Evolutionary conservation across 306 rosid species (phyloP), one percentile per base, ranked within the genome.

Genomic region (Carpinus fangiana): DNA sequence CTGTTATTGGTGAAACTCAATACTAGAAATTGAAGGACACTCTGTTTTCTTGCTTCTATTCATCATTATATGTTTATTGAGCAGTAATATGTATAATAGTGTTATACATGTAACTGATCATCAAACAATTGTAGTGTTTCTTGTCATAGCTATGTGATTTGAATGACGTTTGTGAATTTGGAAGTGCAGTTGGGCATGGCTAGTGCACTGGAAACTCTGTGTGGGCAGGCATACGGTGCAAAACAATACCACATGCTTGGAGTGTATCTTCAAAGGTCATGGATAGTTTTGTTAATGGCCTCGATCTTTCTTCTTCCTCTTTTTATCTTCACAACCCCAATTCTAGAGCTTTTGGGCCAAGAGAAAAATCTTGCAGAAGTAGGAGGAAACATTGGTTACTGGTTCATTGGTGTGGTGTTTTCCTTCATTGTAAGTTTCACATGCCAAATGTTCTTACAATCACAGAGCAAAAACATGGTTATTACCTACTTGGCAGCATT

Each of bases 151-250:
- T 36, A 36, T 36, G 2, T 36, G 41, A 36, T 36, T 36, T 36
- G 41, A 36, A 36, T 36, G 41, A 36, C 61, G 34, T 57, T 21
- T 20, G 23, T 73, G 72, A 31, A 74, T 41, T 74, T 18, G 34
- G 71, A 12, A n/a, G 7, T 82, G 77, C 73, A 90, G 93, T 66
- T 90, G 50, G 93, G 93, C 4, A 90, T 90, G 92, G 90, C 94
- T 17, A 88, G 94, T 90, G 94, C 94, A 9, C 66, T 88, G 76
- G 88, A 84, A 84, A 90, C 92, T 64, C 88, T 88, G 0, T 88
- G 92, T 79, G 94, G 94, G 31, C 94, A 90, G 84, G 90, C 89
- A n/a, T 88, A 75, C 75, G 92, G 94, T 7, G 94, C 94, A 4
- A 88, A 76, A 70, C 81, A 83, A 5, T 83, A 88, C 81, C 72